Percentiles rank a stretch among this genome's conserved stretches.
Conservation (phyloP, 129 eudicot species). For the Heracleum sosnowskyi region DNA sequence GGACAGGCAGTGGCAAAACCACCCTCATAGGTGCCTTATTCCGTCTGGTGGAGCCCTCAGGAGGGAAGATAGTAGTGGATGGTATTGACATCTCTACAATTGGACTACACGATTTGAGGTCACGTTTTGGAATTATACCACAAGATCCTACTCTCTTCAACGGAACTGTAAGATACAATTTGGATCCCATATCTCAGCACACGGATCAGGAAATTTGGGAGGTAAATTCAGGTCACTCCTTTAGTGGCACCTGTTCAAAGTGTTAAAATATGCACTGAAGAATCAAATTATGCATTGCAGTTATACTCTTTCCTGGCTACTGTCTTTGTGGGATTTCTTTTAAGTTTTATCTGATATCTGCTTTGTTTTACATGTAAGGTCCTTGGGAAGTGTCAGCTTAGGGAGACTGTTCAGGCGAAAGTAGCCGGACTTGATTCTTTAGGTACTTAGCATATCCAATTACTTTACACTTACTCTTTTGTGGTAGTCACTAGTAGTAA, state of each 20-base stretch:
- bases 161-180: conserved; percentile 66
- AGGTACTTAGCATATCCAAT: conserved; percentile 22
- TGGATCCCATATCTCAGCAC: conserved; percentile 57
- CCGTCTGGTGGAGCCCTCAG: conserved; percentile 65
- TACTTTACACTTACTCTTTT: not conserved
- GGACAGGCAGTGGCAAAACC: conserved; percentile 82
- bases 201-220: conserved; percentile 62
- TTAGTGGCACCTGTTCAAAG: not conserved
- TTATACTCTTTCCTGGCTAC: not conserved
- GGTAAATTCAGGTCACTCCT: conserved; percentile 28
- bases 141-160: conserved; percentile 73
- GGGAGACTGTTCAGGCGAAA: conserved; percentile 55
- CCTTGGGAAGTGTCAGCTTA: conserved; percentile 67
- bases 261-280: not conserved
- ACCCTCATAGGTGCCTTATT: conserved; percentile 62
- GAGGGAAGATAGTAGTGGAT: conserved; percentile 59
- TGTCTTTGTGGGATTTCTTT: not conserved
- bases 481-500: not conserved
- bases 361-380: conserved; percentile 28
- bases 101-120: conserved; percentile 71
- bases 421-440: conserved; percentile 43
- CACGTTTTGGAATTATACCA: conserved; percentile 69
- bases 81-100: conserved; percentile 52
- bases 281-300: not conserved
- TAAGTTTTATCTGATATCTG: not conserved